Base-by-base conservation (phyloP, 2,329 filamentous ascomycete species). In the Didymella exigua region DNA sequence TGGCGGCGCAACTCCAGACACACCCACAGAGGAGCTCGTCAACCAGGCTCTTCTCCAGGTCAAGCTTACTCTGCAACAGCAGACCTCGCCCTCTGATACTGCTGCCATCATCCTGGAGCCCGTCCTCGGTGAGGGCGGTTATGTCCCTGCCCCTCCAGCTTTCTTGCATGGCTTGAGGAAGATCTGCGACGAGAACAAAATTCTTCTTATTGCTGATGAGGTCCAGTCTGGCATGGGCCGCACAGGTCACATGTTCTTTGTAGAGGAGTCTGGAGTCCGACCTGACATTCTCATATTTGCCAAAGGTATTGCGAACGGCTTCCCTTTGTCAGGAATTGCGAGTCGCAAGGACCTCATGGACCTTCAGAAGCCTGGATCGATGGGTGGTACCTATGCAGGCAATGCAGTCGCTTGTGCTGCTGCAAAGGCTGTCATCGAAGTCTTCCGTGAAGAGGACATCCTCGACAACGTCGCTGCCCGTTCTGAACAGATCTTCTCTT, bases 181-280 rank as follows among this genome's bases (percentile, higher is more conserved):
- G 52, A 75, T 78, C 18, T 79, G 77, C 53, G 75, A 78, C 50
- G 74, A 76, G 58, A 67, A 79, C 65, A 72, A 73, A 34, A 78
- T 79, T 41, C 72, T 79, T 2, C 68, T 79, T 5, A 75, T 79
- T 4, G 62, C 63, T 11, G 77, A 79, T 49, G 77, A 79, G 51
- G 77, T 79, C 2, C 77, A 79, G 48, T 76, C 66, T 26, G 77
- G 77, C 8, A 78, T 76, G 59, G 77, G 77, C 2, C 70, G 77
- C 26, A 79, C 77, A 1, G 77, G 77, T 18, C 74, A 75, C 36
- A 76, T 78, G 72, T 79, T 77, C 53, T 76, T 76, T 5, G 63
- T 78, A 11, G 75, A 79, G 56, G 75, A 79, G 53, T 78, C 69
- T 53, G 71, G 68, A 21, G 76, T 79, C 16, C 66, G 75, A 16